Base-by-base conservation (phyloP, 805 yeast species). In the Pichia cabralensis region DNA sequence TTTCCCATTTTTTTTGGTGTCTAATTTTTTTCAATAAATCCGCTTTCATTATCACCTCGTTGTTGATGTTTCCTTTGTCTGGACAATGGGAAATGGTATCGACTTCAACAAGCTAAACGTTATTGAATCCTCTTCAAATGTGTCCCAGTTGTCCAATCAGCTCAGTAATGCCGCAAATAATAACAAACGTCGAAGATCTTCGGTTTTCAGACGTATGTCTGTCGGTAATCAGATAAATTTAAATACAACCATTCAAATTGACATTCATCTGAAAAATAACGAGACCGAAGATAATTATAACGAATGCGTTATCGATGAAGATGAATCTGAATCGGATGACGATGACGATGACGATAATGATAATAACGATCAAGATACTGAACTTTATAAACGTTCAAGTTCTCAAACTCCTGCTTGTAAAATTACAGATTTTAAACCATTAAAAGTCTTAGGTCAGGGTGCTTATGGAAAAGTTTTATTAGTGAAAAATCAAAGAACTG, bases 401-500 rank as follows among this genome's bases (percentile, higher is more conserved):
- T 41, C 45, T 2, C 33, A 17, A 12, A 39, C 39, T 23, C 22
- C 37, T 19, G 31, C 23, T 3, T 35, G 35, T 18, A 33, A 22
- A 30, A 4, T 71, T 64, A 5, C 42, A 5, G 92, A 84, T 50
- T 84, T 84, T 48, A 73, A 65, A 43, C 79, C 79, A 2, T 52
- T 85, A 4, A 77, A 73, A 47, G 85, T 82, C 0, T 60, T 84
- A 8, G 95, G 95, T 0, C 71, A 76, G 35, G 95, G 95, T 6
- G 88, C 95, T 0, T 84, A 82, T 46, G 95, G 95, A 3, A 83
- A 80, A 52, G 95, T 84, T 4, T 52, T 80, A 12, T 59, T 84
- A 13, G 94, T 83, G 1, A 71, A 74, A 26, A 83, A 82, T 49
- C 60, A 52, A 30, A 43, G 59, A 11, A 70, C 82, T 0, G 75